Evolutionary conservation across 2,329 filamentous ascomycete species (phyloP), one percentile per base, ranked within the genome.

Genomic region (Apiospora saccharicola): DNA sequence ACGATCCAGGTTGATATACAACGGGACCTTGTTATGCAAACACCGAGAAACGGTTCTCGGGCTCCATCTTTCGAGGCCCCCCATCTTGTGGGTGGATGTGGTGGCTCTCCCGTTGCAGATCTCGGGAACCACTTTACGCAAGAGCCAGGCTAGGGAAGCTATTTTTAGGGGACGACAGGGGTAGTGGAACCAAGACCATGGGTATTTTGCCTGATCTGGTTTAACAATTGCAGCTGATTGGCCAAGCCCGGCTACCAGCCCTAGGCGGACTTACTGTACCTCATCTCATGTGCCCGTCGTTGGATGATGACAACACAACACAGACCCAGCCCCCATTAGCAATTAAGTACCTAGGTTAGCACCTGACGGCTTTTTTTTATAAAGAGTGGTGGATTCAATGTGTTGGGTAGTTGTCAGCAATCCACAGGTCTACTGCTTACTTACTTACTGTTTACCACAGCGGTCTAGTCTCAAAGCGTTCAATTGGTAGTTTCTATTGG

Each of bases 61-160:
- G 47, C 47, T 51, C 47, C 47, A 51, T 19, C 22, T 22, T 47
- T 10, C 0, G 0, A 41, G 8, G 7, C 8, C 37, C 37, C 37
- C 37, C 37, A 8, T 37, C 37, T 10, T 41, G 8, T 41, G 37
- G 37, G 37, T 41, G 37, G 37, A 41, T 8, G 8, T 41, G 37
- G 8, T 41, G 37, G 37, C 37, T 10, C 37, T 8, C 37, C 37
- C 37, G 37, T 41, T 41, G 37, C 37, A 41, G 37, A 41, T 41
- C 37, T 41, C 46, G 53, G 53, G 53, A 61, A 61, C 53, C 53
- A 61, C 53, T 61, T 22, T 37, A 61, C n/a, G 24, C 6, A 61
- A 16, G 22, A 61, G 30, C 24, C 24, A 6, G 16, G 46, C 10
- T 24, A 30, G 49, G n/a, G 30, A 37, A 34, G 16, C 30, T 61